These are phyloP conservation scores for Colletotrichum chrysophilum DNA, from an alignment of 2,329 filamentous ascomycete species.

Conservation along the genomic window DNA sequence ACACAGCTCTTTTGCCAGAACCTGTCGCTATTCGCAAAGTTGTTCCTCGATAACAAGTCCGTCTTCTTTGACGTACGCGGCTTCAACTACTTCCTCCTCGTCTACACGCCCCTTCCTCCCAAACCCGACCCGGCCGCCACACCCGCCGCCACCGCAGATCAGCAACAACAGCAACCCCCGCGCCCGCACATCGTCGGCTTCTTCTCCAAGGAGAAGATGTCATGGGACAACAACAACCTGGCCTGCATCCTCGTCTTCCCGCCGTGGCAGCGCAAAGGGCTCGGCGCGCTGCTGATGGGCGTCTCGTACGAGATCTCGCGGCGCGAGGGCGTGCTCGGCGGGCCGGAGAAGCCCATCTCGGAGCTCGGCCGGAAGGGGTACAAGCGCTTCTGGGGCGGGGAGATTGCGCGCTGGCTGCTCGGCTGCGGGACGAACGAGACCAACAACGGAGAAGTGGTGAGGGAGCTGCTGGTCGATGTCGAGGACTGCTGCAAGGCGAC, in stretches of 20 bases:
- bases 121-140: slow-evolving; percentile 12
- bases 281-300: slow-evolving; percentile 89
- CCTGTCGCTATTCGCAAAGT: slow-evolving; percentile 92
- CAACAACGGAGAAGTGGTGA: background rate
- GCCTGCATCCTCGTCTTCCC: slow-evolving; percentile 97
- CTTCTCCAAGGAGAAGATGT: slow-evolving; percentile 98
- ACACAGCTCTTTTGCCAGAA: slow-evolving; percentile 86
- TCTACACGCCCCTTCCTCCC: slow-evolving; percentile 68
- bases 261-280: slow-evolving; percentile 89
- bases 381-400: slow-evolving; percentile 82
- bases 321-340: slow-evolving; percentile 82
- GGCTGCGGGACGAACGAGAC: slow-evolving; percentile 18
- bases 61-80: slow-evolving; percentile 96
- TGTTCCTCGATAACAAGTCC: slow-evolving; percentile 97
- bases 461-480: slow-evolving; percentile 61
- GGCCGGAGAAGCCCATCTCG: slow-evolving; percentile 92
- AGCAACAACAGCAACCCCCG: slow-evolving; percentile 5
- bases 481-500: slow-evolving; percentile 77
- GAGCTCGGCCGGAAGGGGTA: slow-evolving; percentile 86
- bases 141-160: background rate
- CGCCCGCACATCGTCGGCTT: slow-evolving; percentile 80
- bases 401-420: slow-evolving; percentile 76
- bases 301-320: slow-evolving; percentile 91
- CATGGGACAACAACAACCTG: slow-evolving; percentile 97
- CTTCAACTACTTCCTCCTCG: slow-evolving; percentile 93